Evolutionary conservation across 73 alveolate species (phyloP).

Genomic region (Tetrahymena elliotti): DNA sequence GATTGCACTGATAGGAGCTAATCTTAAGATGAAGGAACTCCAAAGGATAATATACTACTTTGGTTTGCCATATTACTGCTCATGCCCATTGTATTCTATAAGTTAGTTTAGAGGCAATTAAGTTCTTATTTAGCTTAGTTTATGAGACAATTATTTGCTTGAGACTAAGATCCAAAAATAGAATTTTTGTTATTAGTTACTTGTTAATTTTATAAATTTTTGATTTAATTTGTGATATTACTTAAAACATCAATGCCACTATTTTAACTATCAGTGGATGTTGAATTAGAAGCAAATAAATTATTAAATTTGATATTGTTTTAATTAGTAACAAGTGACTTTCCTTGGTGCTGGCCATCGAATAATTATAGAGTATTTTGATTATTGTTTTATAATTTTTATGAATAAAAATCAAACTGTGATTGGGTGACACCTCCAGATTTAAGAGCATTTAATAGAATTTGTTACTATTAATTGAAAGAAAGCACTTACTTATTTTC

Average conservation of each 20-base stretch:
- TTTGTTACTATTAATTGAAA: not conserved
- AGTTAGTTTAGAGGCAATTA: not conserved
- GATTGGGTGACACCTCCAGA: not conserved
- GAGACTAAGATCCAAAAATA: not conserved
- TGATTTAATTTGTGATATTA: not conserved
- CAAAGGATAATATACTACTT: not conserved
- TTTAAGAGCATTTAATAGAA: not conserved
- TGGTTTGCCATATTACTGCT: not conserved
- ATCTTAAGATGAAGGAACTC: not conserved
- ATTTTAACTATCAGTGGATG: not conserved
- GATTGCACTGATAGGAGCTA: not conserved
- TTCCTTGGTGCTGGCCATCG: not conserved
- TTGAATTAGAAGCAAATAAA: not conserved
- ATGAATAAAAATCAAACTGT: not conserved
- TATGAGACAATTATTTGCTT: not conserved
- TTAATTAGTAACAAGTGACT: not conserved
- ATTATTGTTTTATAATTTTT: not conserved
- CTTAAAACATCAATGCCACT: not conserved
- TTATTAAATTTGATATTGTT: not conserved
- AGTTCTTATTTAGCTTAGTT: not conserved
- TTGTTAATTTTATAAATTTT: not conserved
- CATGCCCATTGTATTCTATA: not conserved
- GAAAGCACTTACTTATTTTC: not conserved
- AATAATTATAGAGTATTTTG: not conserved
- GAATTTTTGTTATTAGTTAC: not conserved